phyloP scores from a whole-genome alignment of 305 asterid genomes.

The Coffea humblotiana region DNA sequence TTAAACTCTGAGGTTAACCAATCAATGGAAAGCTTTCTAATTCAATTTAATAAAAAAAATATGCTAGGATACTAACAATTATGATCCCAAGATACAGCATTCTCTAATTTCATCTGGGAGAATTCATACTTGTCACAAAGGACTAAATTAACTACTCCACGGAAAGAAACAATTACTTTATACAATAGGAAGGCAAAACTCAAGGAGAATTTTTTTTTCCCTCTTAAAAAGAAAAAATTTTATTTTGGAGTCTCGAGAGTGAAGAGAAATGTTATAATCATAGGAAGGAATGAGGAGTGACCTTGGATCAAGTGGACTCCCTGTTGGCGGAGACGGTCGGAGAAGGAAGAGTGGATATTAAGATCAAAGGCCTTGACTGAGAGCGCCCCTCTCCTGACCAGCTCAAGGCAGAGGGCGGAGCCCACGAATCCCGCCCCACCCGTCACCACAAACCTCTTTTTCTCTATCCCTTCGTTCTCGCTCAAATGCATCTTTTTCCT shows the following conservation, averaged over 20 bases:
- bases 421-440: constrained; percentile 95
- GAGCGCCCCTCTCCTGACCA: constrained; percentile 73
- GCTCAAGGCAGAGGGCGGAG: constrained; percentile 85
- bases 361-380: constrained; percentile 76
- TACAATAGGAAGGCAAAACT: too few species aligned
- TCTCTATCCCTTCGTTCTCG: constrained; percentile 93
- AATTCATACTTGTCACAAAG: too few species aligned
- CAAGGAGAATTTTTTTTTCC: too few species aligned
- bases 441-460: constrained; percentile 65
- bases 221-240: too few species aligned
- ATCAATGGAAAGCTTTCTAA: too few species aligned
- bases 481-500: constrained; percentile 66
- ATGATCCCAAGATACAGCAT: too few species aligned
- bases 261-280: not conserved
- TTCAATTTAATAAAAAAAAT: too few species aligned
- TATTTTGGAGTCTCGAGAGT: not conserved
- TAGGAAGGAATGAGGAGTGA: constrained; percentile 7
- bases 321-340: constrained; percentile 47
- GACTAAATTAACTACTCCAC: too few species aligned
- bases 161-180: too few species aligned
- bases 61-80: too few species aligned
- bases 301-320: constrained; percentile 73
- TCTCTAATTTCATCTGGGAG: too few species aligned
- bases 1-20: too few species aligned
- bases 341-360: constrained; percentile 75